Evolutionary conservation across 805 yeast species (phyloP).

Genomic region (Candida easanensis): DNA sequence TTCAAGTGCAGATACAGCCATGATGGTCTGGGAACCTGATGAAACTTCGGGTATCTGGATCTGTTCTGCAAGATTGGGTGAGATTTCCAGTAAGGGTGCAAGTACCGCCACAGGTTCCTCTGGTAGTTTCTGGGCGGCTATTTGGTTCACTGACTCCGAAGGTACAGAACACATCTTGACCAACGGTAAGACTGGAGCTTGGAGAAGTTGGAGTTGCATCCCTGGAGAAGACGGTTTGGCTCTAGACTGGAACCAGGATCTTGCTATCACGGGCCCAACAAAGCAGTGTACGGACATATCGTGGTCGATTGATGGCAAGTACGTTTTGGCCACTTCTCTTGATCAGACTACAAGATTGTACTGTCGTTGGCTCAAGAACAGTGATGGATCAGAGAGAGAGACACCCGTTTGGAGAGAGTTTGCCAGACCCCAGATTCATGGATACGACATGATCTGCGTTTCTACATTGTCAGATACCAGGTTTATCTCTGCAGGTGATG

Average conservation of each 20-base stretch:
- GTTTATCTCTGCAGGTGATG: conserved; percentile 95
- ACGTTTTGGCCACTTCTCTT: conserved; percentile 71
- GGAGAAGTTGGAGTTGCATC: conserved; percentile 65
- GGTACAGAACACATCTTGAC: conserved; percentile 60
- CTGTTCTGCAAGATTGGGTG: conserved; percentile 79
- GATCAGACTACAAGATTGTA: conserved; percentile 92
- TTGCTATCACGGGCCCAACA: conserved; percentile 75
- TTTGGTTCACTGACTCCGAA: conserved; percentile 58
- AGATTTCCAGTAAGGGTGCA: conserved; percentile 92
- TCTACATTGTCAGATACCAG: conserved; percentile 55
- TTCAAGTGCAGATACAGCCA: conserved; percentile 88
- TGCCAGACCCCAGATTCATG: conserved; percentile 97
- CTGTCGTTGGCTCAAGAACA: conserved; percentile 53
- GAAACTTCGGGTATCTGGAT: conserved; percentile 86
- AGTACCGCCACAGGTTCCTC: conserved; percentile 97
- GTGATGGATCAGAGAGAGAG: conserved; percentile 30
- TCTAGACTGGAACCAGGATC: conserved; percentile 38
- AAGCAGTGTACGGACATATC: conserved; percentile 72
- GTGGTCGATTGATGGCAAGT: conserved; percentile 70
- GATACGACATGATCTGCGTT: conserved; percentile 90
- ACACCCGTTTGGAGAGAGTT: conserved; percentile 76
- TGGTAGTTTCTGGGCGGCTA: conserved; percentile 65
- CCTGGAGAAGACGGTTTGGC: conserved; percentile 27
- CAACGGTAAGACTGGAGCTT: conserved; percentile 89
- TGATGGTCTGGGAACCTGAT: conserved; percentile 95